Conservation (phyloP, 2,329 filamentous ascomycete genomes). For the Beauveria medogensis region DNA sequence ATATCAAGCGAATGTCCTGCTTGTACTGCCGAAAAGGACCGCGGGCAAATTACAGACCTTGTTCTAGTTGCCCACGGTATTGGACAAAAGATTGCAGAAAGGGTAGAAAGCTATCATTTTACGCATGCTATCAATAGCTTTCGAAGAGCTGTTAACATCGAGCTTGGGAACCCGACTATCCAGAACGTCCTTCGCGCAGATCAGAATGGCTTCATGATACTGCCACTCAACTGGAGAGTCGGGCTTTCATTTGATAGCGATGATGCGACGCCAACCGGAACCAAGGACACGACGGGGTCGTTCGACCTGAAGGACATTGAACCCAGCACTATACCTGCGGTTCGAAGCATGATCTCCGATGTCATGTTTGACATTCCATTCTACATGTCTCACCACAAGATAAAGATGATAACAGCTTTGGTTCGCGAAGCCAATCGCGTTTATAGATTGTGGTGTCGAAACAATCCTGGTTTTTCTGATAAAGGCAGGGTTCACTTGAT, state of each 20-base stretch:
- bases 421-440: constrained; percentile 88
- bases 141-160: constrained; percentile 75
- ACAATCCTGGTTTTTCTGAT: constrained; percentile 79
- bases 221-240: constrained; percentile 91
- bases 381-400: constrained; percentile 93
- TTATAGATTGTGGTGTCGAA: constrained; percentile 89
- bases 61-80: constrained; percentile 92
- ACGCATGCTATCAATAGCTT: constrained; percentile 93
- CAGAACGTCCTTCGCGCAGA: constrained; percentile 64
- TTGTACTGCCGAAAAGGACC: constrained; percentile 55
- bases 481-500: constrained; percentile 84
- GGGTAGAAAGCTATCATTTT: constrained; percentile 94
- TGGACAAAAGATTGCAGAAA: constrained; percentile 89
- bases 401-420: constrained; percentile 86
- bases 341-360: constrained; percentile 91
- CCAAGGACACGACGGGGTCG: constrained; percentile 49
- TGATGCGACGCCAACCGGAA: constrained; percentile 48
- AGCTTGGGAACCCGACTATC: constrained; percentile 67
- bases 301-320: constrained; percentile 79
- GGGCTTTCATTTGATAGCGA: constrained; percentile 81
- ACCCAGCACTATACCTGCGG: constrained; percentile 77
- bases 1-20: constrained; percentile 37
- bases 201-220: constrained; percentile 86
- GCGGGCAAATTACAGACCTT: constrained; percentile 72
- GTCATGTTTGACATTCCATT: constrained; percentile 98